phyloP scores from a whole-genome alignment of 352 stramenopile genomes.

The Blastocystis sp. region DNA sequence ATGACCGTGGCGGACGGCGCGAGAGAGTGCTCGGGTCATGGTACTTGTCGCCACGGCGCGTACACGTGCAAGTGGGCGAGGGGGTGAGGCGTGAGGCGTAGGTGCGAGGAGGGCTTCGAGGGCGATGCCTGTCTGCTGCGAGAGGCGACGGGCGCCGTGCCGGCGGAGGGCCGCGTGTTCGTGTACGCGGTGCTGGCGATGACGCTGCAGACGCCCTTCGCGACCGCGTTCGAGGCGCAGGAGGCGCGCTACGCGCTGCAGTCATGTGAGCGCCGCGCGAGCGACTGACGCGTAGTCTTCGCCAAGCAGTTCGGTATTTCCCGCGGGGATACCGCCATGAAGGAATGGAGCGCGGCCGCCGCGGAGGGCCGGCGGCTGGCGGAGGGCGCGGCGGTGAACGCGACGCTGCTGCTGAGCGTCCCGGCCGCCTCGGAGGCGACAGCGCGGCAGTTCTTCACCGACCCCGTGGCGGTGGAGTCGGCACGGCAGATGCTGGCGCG shows the following conservation, averaged over 20 bases:
- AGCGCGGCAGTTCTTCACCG: not conserved
- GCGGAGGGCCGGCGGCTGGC: not conserved
- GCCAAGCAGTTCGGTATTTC: not conserved
- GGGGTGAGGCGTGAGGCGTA: not conserved
- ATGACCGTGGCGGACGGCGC: not conserved
- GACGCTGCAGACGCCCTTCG: not conserved
- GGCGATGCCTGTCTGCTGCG: not conserved
- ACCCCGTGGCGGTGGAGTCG: not conserved
- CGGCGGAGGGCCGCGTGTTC: slow-evolving; percentile 9
- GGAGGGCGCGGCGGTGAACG: not conserved
- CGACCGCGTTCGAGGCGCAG: not conserved
- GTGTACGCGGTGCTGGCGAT: slow-evolving; percentile 7
- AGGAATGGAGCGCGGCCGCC: not conserved
- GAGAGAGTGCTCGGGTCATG: slow-evolving; percentile 36
- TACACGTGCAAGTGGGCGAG: not conserved
- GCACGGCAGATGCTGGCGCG: not conserved
- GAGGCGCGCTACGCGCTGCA: not conserved
- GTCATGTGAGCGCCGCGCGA: not conserved
- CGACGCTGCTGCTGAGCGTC: not conserved
- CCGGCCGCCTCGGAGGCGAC: too few species aligned
- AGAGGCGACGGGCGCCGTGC: not conserved
- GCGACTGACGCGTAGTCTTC: not conserved
- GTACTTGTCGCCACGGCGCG: not conserved
- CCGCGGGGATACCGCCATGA: not conserved
- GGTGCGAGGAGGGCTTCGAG: slow-evolving; percentile 1